Conservation (phyloP, 2,329 filamentous ascomycete genomes). For the Xylariales sp. region DNA sequence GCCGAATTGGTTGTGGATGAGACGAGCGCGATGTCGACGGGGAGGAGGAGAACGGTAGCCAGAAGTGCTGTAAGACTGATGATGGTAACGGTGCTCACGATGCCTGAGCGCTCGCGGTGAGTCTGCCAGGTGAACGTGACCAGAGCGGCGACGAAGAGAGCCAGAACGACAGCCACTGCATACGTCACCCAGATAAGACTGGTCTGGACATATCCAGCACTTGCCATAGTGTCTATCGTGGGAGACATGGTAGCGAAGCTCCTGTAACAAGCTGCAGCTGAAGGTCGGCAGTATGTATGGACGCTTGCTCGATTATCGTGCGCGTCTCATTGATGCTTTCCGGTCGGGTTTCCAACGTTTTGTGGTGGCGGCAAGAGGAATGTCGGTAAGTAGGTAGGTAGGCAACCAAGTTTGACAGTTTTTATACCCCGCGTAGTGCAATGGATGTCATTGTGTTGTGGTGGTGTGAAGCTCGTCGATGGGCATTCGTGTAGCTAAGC, state of each 20-base stretch:
- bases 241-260: neutral
- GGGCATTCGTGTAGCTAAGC: neutral
- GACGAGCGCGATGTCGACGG: conserved; percentile 91
- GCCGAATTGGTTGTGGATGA: conserved; percentile 77
- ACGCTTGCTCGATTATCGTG: no score
- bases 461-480: neutral
- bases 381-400: neutral
- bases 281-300: no score
- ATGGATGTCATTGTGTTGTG: conserved; percentile 3
- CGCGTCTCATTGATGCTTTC: no score
- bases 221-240: conserved; percentile 20
- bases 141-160: conserved; percentile 71
- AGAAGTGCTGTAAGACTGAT: conserved; percentile 82
- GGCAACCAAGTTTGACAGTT: no score
- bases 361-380: neutral
- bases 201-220: conserved; percentile 67
- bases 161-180: conserved; percentile 71
- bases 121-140: conserved; percentile 92
- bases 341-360: no score
- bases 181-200: conserved; percentile 95
- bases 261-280: no score
- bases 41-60: conserved; percentile 85
- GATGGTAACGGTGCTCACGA: conserved; percentile 80
- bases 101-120: conserved; percentile 75
- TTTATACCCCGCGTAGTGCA: neutral